Conservation (phyloP, 2,329 filamentous ascomycete species). For the Calonectria crousiana region DNA sequence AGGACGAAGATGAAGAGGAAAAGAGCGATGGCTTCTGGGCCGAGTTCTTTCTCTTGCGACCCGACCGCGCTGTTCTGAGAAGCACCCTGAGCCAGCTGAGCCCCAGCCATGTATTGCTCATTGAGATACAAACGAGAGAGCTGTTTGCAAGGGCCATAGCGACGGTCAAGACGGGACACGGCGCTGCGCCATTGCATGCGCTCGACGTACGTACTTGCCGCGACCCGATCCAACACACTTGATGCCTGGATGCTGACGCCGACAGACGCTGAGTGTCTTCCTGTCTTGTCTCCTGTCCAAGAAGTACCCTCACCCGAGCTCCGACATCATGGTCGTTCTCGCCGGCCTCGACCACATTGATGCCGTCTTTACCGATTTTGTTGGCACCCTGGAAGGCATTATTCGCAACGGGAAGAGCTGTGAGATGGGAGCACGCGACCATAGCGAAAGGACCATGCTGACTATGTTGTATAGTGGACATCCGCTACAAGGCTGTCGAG, state of each 20-base stretch:
- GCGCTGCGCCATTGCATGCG: constrained; percentile 79
- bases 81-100: constrained; percentile 76
- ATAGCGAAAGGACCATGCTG: neutral
- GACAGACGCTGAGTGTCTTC: constrained; percentile 88
- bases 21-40: constrained; percentile 93
- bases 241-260: constrained; percentile 42
- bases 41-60: constrained; percentile 92
- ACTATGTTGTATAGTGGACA: constrained; percentile 68
- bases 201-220: constrained; percentile 76
- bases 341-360: constrained; percentile 93
- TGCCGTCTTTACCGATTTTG: constrained; percentile 87
- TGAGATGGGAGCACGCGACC: constrained; percentile 56
- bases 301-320: constrained; percentile 94
- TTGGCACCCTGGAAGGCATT: constrained; percentile 82
- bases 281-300: constrained; percentile 86
- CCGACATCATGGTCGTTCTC: constrained; percentile 91
- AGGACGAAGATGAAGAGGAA: constrained; percentile 75
- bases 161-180: constrained; percentile 71
- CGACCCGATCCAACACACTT: constrained; percentile 46
- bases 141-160: constrained; percentile 81
- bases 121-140: constrained; percentile 83
- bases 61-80: constrained; percentile 78
- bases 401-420: constrained; percentile 81
- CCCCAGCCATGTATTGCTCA: constrained; percentile 79
- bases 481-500: constrained; percentile 84